Conservation (phyloP, 371 early-diverging fungal genomes). For the Apophysomyces sp. region DNA sequence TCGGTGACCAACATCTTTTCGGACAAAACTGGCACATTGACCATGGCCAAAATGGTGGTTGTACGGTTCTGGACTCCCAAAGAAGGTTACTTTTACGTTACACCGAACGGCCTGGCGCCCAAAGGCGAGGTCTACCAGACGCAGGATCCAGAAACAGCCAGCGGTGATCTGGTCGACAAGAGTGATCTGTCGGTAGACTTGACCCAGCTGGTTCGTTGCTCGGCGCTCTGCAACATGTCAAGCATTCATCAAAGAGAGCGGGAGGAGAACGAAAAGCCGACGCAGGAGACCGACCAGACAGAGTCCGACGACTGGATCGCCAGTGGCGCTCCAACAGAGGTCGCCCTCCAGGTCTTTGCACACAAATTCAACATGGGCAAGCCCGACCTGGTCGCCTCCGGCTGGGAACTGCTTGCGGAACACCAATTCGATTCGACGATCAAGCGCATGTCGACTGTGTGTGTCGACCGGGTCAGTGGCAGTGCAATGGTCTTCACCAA, state of each 20-base stretch:
- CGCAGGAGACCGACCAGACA: not conserved
- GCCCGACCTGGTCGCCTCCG: slow-evolving; percentile 38
- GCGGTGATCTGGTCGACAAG: slow-evolving; percentile 16
- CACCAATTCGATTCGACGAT: slow-evolving; percentile 74
- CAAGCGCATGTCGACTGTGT: slow-evolving; percentile 71
- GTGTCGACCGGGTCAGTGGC: slow-evolving; percentile 29
- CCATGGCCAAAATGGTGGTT: slow-evolving; percentile 34
- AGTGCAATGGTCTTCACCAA: slow-evolving; percentile 56
- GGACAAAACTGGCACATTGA: slow-evolving; percentile 75
- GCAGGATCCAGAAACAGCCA: not conserved
- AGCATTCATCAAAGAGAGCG: slow-evolving; percentile 36
- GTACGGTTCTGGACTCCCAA: slow-evolving; percentile 65
- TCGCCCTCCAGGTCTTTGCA: slow-evolving; percentile 71
- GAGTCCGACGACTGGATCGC: slow-evolving; percentile 18
- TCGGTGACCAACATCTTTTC: slow-evolving; percentile 90
- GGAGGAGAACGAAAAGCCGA: slow-evolving; percentile 39
- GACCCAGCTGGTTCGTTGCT: slow-evolving; percentile 30
- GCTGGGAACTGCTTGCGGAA: slow-evolving; percentile 69
- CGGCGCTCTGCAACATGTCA: slow-evolving; percentile 61
- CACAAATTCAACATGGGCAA: slow-evolving; percentile 64
- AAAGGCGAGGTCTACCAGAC: slow-evolving; percentile 55
- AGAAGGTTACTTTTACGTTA: slow-evolving; percentile 57
- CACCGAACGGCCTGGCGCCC: slow-evolving; percentile 63
- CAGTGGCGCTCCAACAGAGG: slow-evolving; percentile 37
- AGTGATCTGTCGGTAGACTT: not conserved